Evolutionary conservation across 257 asterid species (phyloP).

Genomic region (Jasminum sambac): DNA sequence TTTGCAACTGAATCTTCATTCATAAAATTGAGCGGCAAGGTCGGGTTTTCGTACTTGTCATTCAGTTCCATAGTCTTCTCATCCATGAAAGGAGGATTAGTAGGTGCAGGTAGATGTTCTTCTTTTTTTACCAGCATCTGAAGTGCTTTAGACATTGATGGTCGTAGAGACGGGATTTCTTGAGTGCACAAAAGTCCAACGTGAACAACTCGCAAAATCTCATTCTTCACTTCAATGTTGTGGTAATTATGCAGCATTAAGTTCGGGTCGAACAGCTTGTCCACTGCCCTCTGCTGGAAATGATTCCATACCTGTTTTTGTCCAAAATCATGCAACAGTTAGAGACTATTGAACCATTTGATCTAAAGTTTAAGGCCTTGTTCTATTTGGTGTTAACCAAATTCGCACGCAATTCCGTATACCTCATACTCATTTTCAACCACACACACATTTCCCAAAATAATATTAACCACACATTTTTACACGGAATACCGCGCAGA

Average conservation of each 20-base stretch:
- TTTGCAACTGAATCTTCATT: slow-evolving; percentile 50
- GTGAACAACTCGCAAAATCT: slow-evolving; percentile 40
- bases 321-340: not conserved
- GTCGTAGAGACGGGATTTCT: slow-evolving; percentile 57
- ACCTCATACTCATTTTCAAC: too few species aligned
- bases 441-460: too few species aligned
- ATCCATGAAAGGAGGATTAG: slow-evolving; percentile 70
- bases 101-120: slow-evolving; percentile 59
- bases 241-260: slow-evolving; percentile 52
- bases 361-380: too few species aligned
- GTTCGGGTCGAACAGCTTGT: slow-evolving; percentile 63
- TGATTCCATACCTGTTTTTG: slow-evolving; percentile 60
- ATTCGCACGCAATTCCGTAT: too few species aligned
- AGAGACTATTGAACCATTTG: too few species aligned
- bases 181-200: slow-evolving; percentile 59
- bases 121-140: slow-evolving; percentile 59
- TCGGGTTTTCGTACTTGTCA: slow-evolving; percentile 27
- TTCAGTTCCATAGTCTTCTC: slow-evolving; percentile 60
- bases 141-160: slow-evolving; percentile 72
- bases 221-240: slow-evolving; percentile 30
- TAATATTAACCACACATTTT: too few species aligned
- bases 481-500: too few species aligned
- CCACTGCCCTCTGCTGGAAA: slow-evolving; percentile 51
- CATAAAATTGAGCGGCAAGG: slow-evolving; percentile 21
- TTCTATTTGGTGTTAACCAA: too few species aligned